These are phyloP conservation scores for Phytopythium chamaehyphon DNA, from an alignment of 352 stramenopile species.

Conservation along the genomic window DNA sequence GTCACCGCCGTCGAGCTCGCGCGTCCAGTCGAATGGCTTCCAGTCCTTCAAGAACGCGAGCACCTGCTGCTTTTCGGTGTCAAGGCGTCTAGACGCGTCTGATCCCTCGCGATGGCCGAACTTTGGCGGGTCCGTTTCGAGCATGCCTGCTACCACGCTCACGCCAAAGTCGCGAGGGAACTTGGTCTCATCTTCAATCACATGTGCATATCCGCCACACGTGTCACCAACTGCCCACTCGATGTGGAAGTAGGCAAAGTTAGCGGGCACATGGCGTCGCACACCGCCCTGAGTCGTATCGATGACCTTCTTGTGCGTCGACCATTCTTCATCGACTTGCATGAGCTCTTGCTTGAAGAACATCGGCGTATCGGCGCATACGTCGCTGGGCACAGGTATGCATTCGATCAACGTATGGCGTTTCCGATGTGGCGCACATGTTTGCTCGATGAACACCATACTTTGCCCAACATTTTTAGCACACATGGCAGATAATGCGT, in stretches of 20 bases:
- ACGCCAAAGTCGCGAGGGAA: constrained; percentile 78
- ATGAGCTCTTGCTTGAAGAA: constrained; percentile 85
- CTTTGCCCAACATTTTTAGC: constrained; percentile 43
- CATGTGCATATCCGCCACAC: constrained; percentile 67
- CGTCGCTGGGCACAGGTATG: constrained; percentile 59
- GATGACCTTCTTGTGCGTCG: constrained; percentile 81
- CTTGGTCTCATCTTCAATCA: constrained; percentile 75
- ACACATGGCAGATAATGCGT: constrained; percentile 51
- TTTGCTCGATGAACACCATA: constrained; percentile 82
- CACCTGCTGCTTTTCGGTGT: constrained; percentile 61
- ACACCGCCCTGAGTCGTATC: constrained; percentile 61
- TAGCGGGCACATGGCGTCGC: constrained; percentile 54
- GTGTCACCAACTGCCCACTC: constrained; percentile 37
- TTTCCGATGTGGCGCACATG: constrained; percentile 48
- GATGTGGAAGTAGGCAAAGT: constrained; percentile 87
- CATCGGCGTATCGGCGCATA: constrained; percentile 61
- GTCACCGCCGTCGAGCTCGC: constrained; percentile 61
- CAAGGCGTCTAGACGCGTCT: constrained; percentile 22
- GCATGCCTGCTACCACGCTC: constrained; percentile 74
- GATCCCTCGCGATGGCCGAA: constrained; percentile 41
- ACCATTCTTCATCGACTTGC: constrained; percentile 73
- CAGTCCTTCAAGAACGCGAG: constrained; percentile 60
- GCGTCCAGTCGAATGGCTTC: constrained; percentile 73
- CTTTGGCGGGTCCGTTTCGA: constrained; percentile 60
- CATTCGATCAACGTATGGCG: constrained; percentile 77